A percentile compares a stretch with the other conserved stretches of the same genome.
These are phyloP conservation scores for Dictyostelium capitatum DNA, from an alignment of 78 protist species.

Conservation along the genomic window DNA sequence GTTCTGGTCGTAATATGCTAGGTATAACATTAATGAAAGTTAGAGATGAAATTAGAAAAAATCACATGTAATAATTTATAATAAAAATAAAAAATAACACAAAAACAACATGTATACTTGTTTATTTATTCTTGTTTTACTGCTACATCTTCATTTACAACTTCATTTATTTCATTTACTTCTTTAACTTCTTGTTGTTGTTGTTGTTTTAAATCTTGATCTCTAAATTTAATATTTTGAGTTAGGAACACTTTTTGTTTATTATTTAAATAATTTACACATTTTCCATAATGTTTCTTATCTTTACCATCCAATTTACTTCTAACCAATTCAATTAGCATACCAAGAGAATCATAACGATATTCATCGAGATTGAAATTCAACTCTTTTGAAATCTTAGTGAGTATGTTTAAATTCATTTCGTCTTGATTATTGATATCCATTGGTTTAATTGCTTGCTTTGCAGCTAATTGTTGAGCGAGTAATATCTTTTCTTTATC, in stretches of 20 bases:
- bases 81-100: too few species aligned
- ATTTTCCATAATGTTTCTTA: neutral
- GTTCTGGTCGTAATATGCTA: slow-evolving; percentile 65
- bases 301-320: slow-evolving; percentile 8
- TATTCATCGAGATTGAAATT: neutral
- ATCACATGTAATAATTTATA: too few species aligned
- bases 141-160: too few species aligned
- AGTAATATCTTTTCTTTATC: neutral
- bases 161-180: too few species aligned
- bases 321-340: slow-evolving; percentile 8
- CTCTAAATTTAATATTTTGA: too few species aligned
- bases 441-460: neutral
- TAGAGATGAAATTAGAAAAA: slow-evolving; percentile 23
- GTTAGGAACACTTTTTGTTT: neutral
- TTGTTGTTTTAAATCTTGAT: too few species aligned
- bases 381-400: neutral
- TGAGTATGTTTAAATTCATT: neutral
- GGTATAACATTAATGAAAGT: slow-evolving; percentile 75
- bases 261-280: neutral
- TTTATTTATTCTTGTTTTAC: too few species aligned
- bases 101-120: too few species aligned
- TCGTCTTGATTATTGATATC: neutral
- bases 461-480: neutral
- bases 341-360: neutral
- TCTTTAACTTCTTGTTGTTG: too few species aligned